These are phyloP conservation scores for Mycena vitilis DNA, from an alignment of 768 basidiomycete species.

Conservation along the genomic window DNA sequence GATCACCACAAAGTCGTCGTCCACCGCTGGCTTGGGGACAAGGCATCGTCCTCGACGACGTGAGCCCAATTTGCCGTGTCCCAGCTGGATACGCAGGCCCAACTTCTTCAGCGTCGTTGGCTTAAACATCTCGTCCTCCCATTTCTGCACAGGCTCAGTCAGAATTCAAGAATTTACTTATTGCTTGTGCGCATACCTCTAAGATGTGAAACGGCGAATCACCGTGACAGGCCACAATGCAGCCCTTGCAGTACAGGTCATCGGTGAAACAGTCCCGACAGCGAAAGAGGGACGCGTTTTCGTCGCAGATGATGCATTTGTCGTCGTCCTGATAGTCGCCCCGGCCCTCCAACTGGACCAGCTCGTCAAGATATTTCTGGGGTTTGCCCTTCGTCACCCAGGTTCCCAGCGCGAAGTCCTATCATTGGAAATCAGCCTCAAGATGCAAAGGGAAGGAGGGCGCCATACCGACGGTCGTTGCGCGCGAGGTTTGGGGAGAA, in stretches of 20 bases:
- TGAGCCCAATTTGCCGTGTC: background rate
- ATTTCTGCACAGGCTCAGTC: constrained; percentile 29
- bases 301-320: constrained; percentile 13
- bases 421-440: background rate
- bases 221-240: constrained; percentile 28
- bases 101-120: constrained; percentile 25
- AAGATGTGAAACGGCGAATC: constrained; percentile 31
- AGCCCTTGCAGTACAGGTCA: constrained; percentile 31
- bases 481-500: background rate
- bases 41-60: background rate
- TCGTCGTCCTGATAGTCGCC: constrained; percentile 4
- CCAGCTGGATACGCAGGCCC: constrained; percentile 38
- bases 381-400: constrained; percentile 9
- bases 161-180: background rate
- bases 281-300: constrained; percentile 8
- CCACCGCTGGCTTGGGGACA: background rate
- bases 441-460: background rate
- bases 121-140: constrained; percentile 30
- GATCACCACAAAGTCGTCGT: constrained; percentile 31
- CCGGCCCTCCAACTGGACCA: constrained; percentile 15
- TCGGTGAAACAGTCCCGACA: constrained; percentile 31
- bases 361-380: constrained; percentile 10
- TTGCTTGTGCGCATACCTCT: constrained; percentile 14
- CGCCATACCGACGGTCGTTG: background rate
- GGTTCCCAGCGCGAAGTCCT: background rate